These are phyloP conservation scores for Suillus decipiens DNA, from an alignment of 768 basidiomycete species.

Conservation along the genomic window DNA sequence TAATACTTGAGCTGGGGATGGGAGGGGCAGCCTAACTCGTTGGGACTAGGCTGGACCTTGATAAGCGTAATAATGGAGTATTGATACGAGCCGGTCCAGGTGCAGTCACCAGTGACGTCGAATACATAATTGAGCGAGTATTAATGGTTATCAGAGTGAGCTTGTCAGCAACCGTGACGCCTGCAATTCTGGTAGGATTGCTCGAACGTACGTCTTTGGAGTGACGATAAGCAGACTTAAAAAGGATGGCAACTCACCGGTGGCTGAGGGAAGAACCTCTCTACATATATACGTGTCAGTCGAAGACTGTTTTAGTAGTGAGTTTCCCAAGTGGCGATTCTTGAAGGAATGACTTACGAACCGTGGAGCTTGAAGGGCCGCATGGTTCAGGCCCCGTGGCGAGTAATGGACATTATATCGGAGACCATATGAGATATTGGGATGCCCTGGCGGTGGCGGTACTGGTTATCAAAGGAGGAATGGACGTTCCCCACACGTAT, in stretches of 20 bases:
- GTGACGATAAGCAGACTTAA: background rate
- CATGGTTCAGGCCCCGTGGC: slow-evolving; percentile 3
- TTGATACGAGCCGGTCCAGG: background rate
- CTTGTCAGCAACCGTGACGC: background rate
- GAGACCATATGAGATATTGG: background rate
- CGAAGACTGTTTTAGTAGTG: background rate
- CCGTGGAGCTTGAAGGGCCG: slow-evolving; percentile 2
- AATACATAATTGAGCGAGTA: background rate
- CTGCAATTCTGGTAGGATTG: background rate
- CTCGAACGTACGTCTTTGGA: background rate
- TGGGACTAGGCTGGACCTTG: background rate
- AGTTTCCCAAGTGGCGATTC: background rate
- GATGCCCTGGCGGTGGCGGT: slow-evolving; percentile 4
- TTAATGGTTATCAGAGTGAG: background rate
- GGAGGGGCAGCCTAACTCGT: background rate
- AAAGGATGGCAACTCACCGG: background rate
- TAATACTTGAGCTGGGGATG: background rate
- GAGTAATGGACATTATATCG: background rate
- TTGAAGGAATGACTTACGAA: background rate
- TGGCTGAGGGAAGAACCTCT: background rate
- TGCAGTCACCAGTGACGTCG: background rate
- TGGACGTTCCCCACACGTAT: background rate
- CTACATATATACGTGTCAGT: slow-evolving; percentile 2
- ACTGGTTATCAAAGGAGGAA: background rate
- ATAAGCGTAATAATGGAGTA: background rate